phyloP scores from a whole-genome alignment of 768 basidiomycete genomes.

The Serendipita sp. region DNA sequence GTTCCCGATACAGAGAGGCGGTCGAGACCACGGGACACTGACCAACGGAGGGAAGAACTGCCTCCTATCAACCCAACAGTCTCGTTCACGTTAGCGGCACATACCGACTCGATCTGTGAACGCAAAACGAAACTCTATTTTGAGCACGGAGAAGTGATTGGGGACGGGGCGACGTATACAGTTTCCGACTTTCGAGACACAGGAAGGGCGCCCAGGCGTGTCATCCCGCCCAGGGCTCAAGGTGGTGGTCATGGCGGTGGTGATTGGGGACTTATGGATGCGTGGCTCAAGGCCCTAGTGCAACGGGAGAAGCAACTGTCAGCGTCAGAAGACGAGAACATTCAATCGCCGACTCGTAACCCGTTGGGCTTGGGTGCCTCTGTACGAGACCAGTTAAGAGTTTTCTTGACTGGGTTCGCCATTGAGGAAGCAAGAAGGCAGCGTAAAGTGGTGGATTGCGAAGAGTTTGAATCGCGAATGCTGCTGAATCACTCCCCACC shows the following conservation, averaged over 20 bases:
- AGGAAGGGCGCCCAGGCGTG: conserved; percentile 26
- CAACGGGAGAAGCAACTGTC: conserved; percentile 30
- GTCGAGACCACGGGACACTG: not conserved
- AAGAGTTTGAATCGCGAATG: conserved; percentile 34
- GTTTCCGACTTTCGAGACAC: conserved; percentile 51
- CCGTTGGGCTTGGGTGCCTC: too few relatives aligned
- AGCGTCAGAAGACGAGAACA: conserved; percentile 42
- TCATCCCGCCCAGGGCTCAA: conserved; percentile 28
- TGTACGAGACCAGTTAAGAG: conserved; percentile 28
- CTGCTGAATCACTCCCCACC: too few relatives aligned
- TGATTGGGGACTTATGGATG: conserved; percentile 54
- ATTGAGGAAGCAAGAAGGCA: conserved; percentile 62
- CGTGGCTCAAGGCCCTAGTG: conserved; percentile 59
- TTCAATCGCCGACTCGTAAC: not conserved
- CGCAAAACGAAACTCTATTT: conserved; percentile 79
- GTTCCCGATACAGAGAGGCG: not conserved
- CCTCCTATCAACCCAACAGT: conserved; percentile 32
- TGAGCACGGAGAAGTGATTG: conserved; percentile 75
- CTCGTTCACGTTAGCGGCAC: conserved; percentile 82
- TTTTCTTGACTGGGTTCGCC: conserved; percentile 76
- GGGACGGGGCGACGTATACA: conserved; percentile 62
- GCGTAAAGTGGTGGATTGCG: conserved; percentile 53
- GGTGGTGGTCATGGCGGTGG: conserved; percentile 75
- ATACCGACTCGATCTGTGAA: conserved; percentile 51
- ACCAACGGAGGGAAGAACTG: not conserved